Evolutionary conservation across 108 stramenopile species (phyloP), one percentile per base, ranked within the genome.

Genomic region (Chaetoceros muelleri): DNA sequence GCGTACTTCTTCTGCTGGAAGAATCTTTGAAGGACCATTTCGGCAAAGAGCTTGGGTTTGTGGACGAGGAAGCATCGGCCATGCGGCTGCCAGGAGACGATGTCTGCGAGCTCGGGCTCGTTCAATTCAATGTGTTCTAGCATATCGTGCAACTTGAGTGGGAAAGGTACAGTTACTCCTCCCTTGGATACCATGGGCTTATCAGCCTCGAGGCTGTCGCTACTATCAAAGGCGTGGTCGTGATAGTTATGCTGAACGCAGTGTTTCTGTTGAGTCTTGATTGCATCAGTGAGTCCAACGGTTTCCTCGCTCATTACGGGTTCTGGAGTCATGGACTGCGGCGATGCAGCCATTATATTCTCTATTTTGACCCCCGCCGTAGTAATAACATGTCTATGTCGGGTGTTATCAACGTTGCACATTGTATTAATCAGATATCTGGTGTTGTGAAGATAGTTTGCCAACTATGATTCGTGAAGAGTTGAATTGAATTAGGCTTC

Each of bases 1-100:
- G 93, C 82, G 60, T 85, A 71, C 72, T 88, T 89, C 59, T 73
- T 71, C 51, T 90, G 91, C 65, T 87, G 84, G 73, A 95, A 96
- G 61, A 85, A 94, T 49, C 72, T 64, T 24, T 84, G 91, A 73
- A 95, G 75, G 57, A 93, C 75, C 5, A 88, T 74, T 10, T 64
- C 70, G 49, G 71, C 65, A 55, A 93, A 94, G 22, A 77, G 77
- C 60, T 91, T 75, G 1, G 81, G 84, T 57, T 95, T 79, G 68
- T 84, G 82, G 20, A 97, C 85, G 28, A 87, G 57, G 58, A 95
- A 93, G 72, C 76, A 84, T 55, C 83, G 67, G 46, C 96, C 93
- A 58, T 94, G 82, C 20, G 81, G 75, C 58, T 82, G 82, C 90
- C 90, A 95, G 27, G 84, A 81, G 2, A 95, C 78, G 40, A 86